Evolutionary conservation across 1,284 basidiomycete species (phyloP).

Genomic region (Pyrrhoderma noxium): DNA sequence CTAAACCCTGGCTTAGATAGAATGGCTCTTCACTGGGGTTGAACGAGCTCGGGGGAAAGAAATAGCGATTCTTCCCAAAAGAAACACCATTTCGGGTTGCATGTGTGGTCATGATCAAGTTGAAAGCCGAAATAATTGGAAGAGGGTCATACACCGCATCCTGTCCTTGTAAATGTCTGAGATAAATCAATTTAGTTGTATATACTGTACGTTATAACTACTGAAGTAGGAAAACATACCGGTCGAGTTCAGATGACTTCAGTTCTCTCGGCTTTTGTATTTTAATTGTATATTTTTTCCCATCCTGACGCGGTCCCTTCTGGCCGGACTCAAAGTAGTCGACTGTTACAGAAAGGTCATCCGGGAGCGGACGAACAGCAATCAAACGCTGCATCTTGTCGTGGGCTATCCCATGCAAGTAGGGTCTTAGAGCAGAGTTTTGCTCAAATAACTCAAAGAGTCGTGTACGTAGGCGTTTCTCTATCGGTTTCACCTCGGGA

Average conservation of each 20-base stretch:
- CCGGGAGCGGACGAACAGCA: conserved; percentile 46
- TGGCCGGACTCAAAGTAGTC: conserved; percentile 52
- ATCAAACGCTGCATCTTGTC: conserved; percentile 54
- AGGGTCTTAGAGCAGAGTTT: conserved; percentile 34
- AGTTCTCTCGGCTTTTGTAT: conserved; percentile 44
- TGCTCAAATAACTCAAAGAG: conserved; percentile 55
- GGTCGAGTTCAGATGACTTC: conserved; percentile 34
- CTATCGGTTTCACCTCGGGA: conserved; percentile 43
- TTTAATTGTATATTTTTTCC: conserved; percentile 45
- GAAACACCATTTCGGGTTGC: conserved; percentile 47
- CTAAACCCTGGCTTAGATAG: conserved; percentile 40
- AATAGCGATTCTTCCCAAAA: conserved; percentile 56
- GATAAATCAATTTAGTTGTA: background rate
- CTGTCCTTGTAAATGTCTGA: conserved; percentile 48
- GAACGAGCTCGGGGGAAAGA: conserved; percentile 37
- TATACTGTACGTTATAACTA: conserved; percentile 3
- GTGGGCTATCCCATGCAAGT: conserved; percentile 47
- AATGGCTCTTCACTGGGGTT: conserved; percentile 17
- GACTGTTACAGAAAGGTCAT: conserved; percentile 44
- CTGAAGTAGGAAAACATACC: conserved; percentile 34
- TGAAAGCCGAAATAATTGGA: conserved; percentile 55
- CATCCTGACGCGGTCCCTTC: conserved; percentile 31
- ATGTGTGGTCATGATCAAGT: conserved; percentile 56
- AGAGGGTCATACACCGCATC: conserved; percentile 38
- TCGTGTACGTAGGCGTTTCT: conserved; percentile 33